Evolutionary conservation across 2,329 filamentous ascomycete genomes (phyloP), one percentile per base, ranked within the genome.

Genomic region (Beauveria sp.): DNA sequence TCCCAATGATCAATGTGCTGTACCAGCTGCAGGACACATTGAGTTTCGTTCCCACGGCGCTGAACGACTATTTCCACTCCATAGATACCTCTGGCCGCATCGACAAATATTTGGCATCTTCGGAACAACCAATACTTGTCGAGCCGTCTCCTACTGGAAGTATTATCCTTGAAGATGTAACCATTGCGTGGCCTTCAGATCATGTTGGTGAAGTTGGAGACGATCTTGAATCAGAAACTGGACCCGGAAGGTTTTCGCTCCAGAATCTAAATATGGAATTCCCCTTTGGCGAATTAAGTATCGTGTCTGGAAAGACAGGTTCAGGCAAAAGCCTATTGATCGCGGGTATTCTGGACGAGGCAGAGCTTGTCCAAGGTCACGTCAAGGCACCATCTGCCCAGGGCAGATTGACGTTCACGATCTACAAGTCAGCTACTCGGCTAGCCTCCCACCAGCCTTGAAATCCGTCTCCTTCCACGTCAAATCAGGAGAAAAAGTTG

Each of bases 241-340:
- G 8, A 4, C 28, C 24, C 26, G 26, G n/a, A n/a, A 54, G 40
- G 18, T 60, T 54, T 49, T 12, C 30, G 18, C 40, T 60, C 16
- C 16, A 12, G 20, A 8, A 54, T 14, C 34, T 60, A 8, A 54
- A 38, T 26, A 28, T 60, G 2, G 40, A n/a, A 18, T 60, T 60
- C 12, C 58, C 58, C 4, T 10, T 12, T 20, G 58, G 49, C 3
- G 26, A 26, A 26, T 20, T 60, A 8, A 53, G 38, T 20, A 45
- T 60, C 24, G 51, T 60, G 12, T 60, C 50, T 38, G 58, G 50
- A 12, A 60, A 60, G 40, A 52, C 51, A 16, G 58, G 49, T 4
- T 46, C 38, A 5, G 58, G 58, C 20, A 60, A 60, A 38, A 34
- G 14, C 14, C 40, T 60, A 10, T 34, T 60, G 20, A 24, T 60